These are phyloP conservation scores for Colletotrichum simmondsii DNA, from an alignment of 2,329 filamentous ascomycete genomes.

Conservation along the genomic window DNA sequence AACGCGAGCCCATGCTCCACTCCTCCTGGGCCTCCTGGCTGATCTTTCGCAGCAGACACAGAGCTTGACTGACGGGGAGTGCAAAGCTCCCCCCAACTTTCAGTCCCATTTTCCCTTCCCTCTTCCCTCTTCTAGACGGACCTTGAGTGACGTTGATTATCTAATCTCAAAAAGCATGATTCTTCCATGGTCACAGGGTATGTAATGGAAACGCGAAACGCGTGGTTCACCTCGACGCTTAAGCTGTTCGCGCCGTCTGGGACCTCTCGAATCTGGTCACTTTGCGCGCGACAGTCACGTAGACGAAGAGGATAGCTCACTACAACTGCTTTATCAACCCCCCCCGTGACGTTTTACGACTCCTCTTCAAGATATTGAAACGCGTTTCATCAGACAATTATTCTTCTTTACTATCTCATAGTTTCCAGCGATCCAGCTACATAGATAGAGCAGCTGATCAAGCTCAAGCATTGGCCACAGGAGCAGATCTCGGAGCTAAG, in stretches of 20 bases:
- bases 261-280: background rate
- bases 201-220: background rate
- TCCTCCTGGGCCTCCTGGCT: conserved; percentile 30
- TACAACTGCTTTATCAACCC: background rate
- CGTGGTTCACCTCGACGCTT: background rate
- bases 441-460: background rate
- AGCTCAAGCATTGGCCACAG: conserved; percentile 3
- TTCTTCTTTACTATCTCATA: background rate
- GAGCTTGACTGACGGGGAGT: conserved; percentile 42
- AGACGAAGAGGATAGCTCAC: background rate
- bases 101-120: conserved; percentile 41
- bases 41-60: conserved; percentile 24
- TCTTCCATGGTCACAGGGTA: background rate
- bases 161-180: background rate
- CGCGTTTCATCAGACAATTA: background rate
- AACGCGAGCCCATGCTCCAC: conserved; percentile 32
- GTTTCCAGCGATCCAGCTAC: background rate
- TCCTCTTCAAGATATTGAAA: background rate
- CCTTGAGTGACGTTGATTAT: background rate
- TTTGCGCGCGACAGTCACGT: background rate
- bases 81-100: conserved; percentile 41
- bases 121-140: conserved; percentile 37
- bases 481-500: conserved; percentile 4
- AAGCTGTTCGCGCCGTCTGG: background rate
- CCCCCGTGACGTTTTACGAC: background rate